phyloP scores from a whole-genome alignment of 1,284 basidiomycete species.

The Ceratobasidium sp. region DNA sequence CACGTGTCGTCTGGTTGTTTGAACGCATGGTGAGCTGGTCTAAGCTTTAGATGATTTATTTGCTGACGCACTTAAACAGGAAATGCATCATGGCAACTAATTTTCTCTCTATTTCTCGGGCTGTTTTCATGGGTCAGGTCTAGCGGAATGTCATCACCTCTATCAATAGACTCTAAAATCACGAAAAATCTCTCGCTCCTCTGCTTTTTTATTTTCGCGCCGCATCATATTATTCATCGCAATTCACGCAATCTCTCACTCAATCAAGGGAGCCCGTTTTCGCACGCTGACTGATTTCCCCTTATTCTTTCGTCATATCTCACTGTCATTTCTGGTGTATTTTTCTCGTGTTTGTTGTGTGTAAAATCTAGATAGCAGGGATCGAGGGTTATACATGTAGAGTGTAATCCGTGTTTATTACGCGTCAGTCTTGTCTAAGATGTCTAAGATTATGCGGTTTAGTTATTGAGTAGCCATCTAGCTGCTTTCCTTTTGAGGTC shows the following conservation, averaged over 20 bases:
- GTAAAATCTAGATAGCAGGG: background rate
- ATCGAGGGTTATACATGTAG: background rate
- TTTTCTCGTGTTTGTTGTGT: conserved; percentile 8
- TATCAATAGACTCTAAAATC: conserved; percentile 11
- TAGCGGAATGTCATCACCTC: conserved; percentile 19
- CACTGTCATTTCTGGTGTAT: conserved; percentile 34
- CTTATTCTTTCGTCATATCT: background rate
- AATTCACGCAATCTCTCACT: conserved; percentile 3
- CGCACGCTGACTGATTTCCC: conserved; percentile 16
- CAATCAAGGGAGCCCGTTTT: background rate
- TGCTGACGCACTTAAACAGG: conserved; percentile 21
- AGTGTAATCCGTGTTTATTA: no score
- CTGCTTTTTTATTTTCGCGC: conserved; percentile 10
- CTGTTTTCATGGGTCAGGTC: conserved; percentile 39
- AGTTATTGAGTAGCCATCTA: no score
- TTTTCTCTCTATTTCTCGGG: conserved; percentile 21
- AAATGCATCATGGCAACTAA: conserved; percentile 43
- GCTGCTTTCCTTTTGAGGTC: no score
- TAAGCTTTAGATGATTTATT: background rate
- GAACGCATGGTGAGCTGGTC: conserved; percentile 62
- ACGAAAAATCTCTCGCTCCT: background rate
- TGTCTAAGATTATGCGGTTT: no score
- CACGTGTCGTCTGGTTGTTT: conserved; percentile 88
- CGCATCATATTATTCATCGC: conserved; percentile 11
- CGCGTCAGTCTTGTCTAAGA: no score